Conservation (phyloP, 2,329 filamentous ascomycete genomes). For the Trichoderma aggressivum region DNA sequence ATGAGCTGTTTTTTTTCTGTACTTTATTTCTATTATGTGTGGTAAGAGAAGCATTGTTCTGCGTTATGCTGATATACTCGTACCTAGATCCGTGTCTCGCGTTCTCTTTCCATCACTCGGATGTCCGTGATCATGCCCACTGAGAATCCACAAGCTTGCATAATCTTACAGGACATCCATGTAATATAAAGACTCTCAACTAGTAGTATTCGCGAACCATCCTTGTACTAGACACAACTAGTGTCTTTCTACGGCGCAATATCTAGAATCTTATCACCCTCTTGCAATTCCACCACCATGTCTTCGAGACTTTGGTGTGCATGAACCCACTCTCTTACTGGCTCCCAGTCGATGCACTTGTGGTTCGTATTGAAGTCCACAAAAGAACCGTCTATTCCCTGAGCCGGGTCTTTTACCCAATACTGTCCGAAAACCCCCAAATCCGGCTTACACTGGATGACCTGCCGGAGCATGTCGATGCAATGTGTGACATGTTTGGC, state of each 20-base stretch:
- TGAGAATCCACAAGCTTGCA: not conserved
- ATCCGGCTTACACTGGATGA: constrained; percentile 11
- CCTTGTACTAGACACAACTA: not conserved
- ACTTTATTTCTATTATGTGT: too few relatives aligned
- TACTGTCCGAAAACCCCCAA: constrained; percentile 10
- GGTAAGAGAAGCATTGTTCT: too few relatives aligned
- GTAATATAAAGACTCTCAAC: not conserved
- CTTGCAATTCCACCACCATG: constrained; percentile 1
- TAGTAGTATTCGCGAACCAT: not conserved
- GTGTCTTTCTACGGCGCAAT: not conserved
- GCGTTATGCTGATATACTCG: too few relatives aligned
- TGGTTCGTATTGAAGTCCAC: constrained; percentile 13
- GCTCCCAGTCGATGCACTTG: constrained; percentile 13
- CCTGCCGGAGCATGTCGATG: constrained; percentile 11
- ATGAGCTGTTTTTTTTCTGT: too few relatives aligned
- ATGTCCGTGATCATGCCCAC: not conserved
- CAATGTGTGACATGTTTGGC: constrained; percentile 6
- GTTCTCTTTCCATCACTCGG: too few relatives aligned
- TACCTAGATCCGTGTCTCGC: too few relatives aligned
- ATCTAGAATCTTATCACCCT: constrained; percentile 7
- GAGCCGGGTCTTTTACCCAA: constrained; percentile 2
- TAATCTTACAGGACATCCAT: not conserved
- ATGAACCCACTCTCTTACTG: constrained; percentile 7
- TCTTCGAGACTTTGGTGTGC: constrained; percentile 4
- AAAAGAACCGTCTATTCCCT: constrained; percentile 12